Base-by-base conservation (phyloP, 345 rosid species). In the Camelina neglecta region DNA sequence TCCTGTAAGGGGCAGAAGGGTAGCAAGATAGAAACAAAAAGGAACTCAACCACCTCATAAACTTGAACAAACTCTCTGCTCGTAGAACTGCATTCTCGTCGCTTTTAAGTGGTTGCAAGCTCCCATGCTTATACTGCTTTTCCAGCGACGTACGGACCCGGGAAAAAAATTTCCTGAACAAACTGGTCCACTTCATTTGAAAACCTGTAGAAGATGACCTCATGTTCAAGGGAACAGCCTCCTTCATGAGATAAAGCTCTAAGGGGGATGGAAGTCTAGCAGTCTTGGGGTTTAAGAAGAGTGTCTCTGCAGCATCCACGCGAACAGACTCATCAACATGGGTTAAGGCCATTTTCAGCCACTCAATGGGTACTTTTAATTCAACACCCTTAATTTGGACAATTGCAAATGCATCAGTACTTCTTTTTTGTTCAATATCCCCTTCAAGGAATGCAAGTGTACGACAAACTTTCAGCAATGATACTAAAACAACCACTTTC, bases 171-270 rank as follows among this genome's bases (percentile, higher is more conserved):
- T 92, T 94, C 80, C 97, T 83, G 48, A 94, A 92, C 86, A 92
- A 74, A 86, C 95, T 92, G 70, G 85, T 85, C 98, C 96, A 94
- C 76, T 94, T 94, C 98, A 94, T 94, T 86, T 94, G 98, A 83
- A 94, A 94, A 68, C 93, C 91, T 15, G 97, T 83, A 60, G 97
- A 92, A 75, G 92, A 84, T 76, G 93, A 89, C 81, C 98, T 85
- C 98, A 94, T 94, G 88, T 94, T 94, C 86, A 94, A 71, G 60
- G 97, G 98, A 59, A 94, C 85, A 12, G 93, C 88, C 78, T 87
- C 86, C 81, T 86, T 87, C 85, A 94, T 75, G 60, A 94, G 84
- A 77, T 81, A 75, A 23, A 94, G 90, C 84, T 94, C 98, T 56
- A 94, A 86, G 72, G 75, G 83, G 35, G 97, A 94, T 60, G 98